Conservation (phyloP, 169 alveolate genomes). For the Eimeria falciformis region DNA sequence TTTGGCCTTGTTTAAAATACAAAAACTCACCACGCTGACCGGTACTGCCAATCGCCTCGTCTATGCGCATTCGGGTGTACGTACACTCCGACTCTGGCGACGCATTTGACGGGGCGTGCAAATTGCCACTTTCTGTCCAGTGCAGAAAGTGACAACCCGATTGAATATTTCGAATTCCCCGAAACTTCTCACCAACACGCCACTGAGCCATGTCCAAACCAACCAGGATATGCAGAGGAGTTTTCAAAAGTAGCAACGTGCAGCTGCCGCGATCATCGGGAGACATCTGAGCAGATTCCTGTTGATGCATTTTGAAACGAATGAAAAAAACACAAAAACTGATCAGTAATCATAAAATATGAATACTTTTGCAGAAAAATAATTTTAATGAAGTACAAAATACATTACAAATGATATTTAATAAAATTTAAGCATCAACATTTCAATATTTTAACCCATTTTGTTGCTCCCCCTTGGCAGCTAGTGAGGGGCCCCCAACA, state of each 20-base stretch:
- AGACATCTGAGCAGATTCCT: no score
- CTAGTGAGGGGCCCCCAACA: no score
- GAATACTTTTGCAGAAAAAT: not conserved
- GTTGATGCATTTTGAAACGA: not conserved
- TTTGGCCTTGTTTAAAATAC: not conserved
- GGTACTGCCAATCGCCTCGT: slow-evolving; percentile 18
- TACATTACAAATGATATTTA: no score
- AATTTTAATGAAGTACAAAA: not conserved
- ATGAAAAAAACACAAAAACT: not conserved
- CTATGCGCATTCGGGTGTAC: slow-evolving; percentile 42
- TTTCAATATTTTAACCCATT: not conserved
- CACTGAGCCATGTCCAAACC: slow-evolving; percentile 47
- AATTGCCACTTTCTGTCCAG: not conserved
- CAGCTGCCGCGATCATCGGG: no score
- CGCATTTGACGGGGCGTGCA: not conserved
- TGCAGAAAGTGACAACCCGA: slow-evolving; percentile 24
- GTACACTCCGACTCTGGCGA: not conserved
- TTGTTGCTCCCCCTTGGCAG: no score
- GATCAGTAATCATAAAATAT: no score
- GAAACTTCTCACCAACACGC: slow-evolving; percentile 11
- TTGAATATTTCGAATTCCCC: not conserved
- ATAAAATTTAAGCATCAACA: no score
- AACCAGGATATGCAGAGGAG: not conserved
- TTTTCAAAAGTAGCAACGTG: not conserved
- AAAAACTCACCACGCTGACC: slow-evolving; percentile 34